A percentile compares a stretch with the other conserved stretches of the same genome.
These are phyloP conservation scores for Cornus florida DNA, from an alignment of 148 eudicot species.

Conservation along the genomic window DNA sequence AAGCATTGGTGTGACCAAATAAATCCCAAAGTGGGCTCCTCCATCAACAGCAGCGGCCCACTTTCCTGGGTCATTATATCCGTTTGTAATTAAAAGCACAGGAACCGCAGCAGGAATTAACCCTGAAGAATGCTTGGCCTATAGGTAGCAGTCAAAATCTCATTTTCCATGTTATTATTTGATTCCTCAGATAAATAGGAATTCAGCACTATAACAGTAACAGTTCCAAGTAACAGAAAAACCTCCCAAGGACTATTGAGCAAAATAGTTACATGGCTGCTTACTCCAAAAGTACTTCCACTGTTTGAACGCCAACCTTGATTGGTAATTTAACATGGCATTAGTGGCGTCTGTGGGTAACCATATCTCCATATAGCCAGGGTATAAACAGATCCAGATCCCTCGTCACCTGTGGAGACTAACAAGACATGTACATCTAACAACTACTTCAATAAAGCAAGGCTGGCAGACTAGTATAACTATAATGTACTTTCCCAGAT, in stretches of 20 bases:
- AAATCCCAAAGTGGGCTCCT: slow-evolving; percentile 84
- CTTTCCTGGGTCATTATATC: slow-evolving; percentile 90
- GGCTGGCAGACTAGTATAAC: background rate
- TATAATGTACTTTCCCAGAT: background rate
- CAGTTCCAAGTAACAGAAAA: background rate
- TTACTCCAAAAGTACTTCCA: background rate
- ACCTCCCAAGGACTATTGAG: background rate
- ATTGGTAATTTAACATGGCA: background rate
- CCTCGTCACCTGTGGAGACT: background rate
- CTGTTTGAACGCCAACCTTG: background rate
- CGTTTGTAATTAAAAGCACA: slow-evolving; percentile 56
- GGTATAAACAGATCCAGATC: background rate
- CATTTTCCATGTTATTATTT: slow-evolving; percentile 41
- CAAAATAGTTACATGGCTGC: background rate
- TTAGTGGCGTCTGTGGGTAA: background rate
- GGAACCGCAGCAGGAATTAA: slow-evolving; percentile 61
- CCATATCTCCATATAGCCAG: background rate
- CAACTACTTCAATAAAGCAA: background rate
- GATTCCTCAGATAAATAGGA: slow-evolving; percentile 2
- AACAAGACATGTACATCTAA: background rate
- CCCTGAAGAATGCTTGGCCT: slow-evolving; percentile 30
- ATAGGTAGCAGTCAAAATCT: slow-evolving; percentile 17
- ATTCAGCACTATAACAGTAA: background rate
- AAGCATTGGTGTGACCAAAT: slow-evolving; percentile 51
- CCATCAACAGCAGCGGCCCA: slow-evolving; percentile 83